A percentile compares a stretch with the other conserved stretches of the same genome.
These are phyloP conservation scores for Pittosporum tobira DNA, from an alignment of 129 eudicot genomes.

Conservation along the genomic window DNA sequence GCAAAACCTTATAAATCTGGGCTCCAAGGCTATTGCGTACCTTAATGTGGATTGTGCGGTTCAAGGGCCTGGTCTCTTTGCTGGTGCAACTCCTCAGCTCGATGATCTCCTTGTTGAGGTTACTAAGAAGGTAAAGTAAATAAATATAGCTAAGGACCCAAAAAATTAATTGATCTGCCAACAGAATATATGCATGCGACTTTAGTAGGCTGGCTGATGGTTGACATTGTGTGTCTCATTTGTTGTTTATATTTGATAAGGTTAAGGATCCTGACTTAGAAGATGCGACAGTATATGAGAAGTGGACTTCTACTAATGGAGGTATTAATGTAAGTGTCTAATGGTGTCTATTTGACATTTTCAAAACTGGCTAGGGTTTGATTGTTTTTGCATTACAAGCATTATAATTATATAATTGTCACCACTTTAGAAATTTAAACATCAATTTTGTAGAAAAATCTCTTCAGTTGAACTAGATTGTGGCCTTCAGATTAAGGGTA, in stretches of 20 bases:
- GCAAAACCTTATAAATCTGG: conserved; percentile 72
- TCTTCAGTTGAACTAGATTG: background rate
- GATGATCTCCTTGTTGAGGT: conserved; percentile 71
- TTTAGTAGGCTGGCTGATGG: background rate
- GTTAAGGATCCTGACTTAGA: conserved; percentile 66
- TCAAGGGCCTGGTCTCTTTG: conserved; percentile 87
- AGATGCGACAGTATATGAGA: conserved; percentile 40
- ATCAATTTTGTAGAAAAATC: background rate
- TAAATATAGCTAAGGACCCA: background rate
- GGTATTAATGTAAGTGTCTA: conserved; percentile 51
- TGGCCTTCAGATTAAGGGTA: background rate
- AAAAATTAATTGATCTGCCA: background rate
- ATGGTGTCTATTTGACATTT: too few species aligned
- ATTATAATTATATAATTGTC: background rate
- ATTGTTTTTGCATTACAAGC: background rate
- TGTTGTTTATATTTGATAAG: conserved; percentile 19
- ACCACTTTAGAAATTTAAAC: too few species aligned
- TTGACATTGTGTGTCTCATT: background rate
- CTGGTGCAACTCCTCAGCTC: conserved; percentile 85
- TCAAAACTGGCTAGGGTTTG: too few species aligned
- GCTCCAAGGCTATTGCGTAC: conserved; percentile 74
- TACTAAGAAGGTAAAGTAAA: conserved; percentile 56
- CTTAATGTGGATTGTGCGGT: conserved; percentile 95
- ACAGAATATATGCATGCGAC: background rate
- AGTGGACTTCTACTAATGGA: conserved; percentile 39